These are phyloP conservation scores for Geranium brycei DNA, from an alignment of 345 rosid genomes.

Conservation along the genomic window DNA sequence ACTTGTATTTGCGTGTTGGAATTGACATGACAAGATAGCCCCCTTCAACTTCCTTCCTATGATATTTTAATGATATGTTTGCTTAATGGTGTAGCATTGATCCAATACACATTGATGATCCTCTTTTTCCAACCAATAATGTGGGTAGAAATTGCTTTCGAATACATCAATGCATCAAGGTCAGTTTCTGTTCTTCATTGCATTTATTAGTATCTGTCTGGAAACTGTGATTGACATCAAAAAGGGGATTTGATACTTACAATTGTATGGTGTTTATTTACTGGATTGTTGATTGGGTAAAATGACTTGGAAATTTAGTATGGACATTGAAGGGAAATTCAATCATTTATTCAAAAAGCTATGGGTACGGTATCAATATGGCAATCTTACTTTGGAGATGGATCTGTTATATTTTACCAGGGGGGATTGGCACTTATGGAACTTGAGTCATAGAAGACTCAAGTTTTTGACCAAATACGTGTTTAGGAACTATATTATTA, in stretches of 20 bases:
- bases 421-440: no score
- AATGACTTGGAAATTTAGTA: no score
- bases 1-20: slow-evolving; percentile 1
- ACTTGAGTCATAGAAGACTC: no score
- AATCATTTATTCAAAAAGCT: no score
- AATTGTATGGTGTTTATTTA: background rate
- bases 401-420: no score
- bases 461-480: no score
- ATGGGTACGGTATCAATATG: no score
- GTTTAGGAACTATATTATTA: no score
- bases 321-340: no score
- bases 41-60: slow-evolving; percentile 1
- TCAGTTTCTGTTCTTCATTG: slow-evolving; percentile 14
- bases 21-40: no score
- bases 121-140: slow-evolving; percentile 82
- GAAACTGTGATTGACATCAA: slow-evolving; percentile 5
- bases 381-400: no score
- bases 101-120: slow-evolving; percentile 93
- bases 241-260: background rate
- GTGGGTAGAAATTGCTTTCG: slow-evolving; percentile 98
- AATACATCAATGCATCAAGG: slow-evolving; percentile 97
- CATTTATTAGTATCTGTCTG: background rate
- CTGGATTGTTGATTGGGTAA: no score
- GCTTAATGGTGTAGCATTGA: slow-evolving; percentile 50
- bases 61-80: slow-evolving; percentile 12